Percentiles rank a stretch among this genome's conserved stretches.
Conservation (phyloP, 2,329 filamentous ascomycete species). For the Penicillium palitans region DNA sequence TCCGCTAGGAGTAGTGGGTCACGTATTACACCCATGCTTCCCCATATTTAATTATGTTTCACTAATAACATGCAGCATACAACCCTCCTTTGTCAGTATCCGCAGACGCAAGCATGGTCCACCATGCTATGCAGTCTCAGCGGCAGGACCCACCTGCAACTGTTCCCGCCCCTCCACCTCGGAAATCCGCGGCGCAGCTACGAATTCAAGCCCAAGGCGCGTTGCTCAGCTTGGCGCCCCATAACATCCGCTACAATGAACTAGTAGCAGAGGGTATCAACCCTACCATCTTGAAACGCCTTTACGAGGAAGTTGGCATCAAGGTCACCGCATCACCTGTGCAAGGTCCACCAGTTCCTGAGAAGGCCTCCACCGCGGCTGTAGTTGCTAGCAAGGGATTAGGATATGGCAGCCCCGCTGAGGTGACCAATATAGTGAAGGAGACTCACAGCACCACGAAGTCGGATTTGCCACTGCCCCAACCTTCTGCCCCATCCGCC, state of each 20-base stretch:
- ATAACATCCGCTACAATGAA: conserved; percentile 72
- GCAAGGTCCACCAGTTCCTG: not conserved
- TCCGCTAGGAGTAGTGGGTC: conserved; percentile 34
- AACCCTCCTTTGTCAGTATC: conserved; percentile 35
- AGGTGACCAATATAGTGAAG: not conserved
- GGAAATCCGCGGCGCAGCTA: conserved; percentile 39
- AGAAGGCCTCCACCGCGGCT: not conserved
- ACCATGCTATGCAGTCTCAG: conserved; percentile 16
- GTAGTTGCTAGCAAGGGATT: not conserved
- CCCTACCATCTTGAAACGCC: conserved; percentile 57
- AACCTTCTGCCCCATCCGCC: conserved; percentile 14
- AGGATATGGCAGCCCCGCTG: not conserved
- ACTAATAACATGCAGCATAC: conserved; percentile 36
- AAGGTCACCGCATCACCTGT: conserved; percentile 33
- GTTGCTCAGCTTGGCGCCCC: conserved; percentile 60
- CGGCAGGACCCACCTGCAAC: conserved; percentile 3
- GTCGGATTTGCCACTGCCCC: not conserved
- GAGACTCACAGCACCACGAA: not conserved
- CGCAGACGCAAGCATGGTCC: conserved; percentile 19
- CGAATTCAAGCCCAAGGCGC: conserved; percentile 61
- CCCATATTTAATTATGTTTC: not conserved
- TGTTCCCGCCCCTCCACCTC: not conserved
- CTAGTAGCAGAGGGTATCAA: conserved; percentile 74
- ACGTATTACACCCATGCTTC: conserved; percentile 25
- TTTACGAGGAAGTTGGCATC: conserved; percentile 70